A percentile compares a stretch with the other conserved stretches of the same genome.
phyloP scores from a whole-genome alignment of 1,284 basidiomycete genomes.

The Ceratobasidium sp. region DNA sequence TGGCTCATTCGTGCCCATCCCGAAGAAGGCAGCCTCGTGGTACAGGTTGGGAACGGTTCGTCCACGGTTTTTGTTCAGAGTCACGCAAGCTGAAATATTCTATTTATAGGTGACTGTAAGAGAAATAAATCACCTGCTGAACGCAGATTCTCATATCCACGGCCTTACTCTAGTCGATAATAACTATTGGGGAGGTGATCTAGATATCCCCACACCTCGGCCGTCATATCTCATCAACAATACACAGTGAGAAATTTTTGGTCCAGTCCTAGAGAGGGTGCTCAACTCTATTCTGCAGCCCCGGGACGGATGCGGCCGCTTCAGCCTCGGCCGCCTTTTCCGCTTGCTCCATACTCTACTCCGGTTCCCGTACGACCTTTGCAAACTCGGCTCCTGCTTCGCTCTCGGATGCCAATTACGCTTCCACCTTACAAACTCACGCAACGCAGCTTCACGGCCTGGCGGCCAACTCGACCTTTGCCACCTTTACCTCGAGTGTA shows the following conservation, averaged over 20 bases:
- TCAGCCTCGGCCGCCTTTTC: constrained; percentile 87
- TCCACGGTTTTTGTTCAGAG: not conserved
- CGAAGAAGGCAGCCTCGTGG: constrained; percentile 77
- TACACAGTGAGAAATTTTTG: constrained; percentile 60
- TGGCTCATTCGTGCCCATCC: constrained; percentile 95
- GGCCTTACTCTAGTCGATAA: constrained; percentile 66
- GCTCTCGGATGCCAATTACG: constrained; percentile 81
- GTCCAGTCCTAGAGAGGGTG: not conserved
- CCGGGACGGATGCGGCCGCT: constrained; percentile 91
- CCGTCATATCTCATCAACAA: constrained; percentile 83
- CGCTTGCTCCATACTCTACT: constrained; percentile 85
- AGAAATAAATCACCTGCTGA: not conserved
- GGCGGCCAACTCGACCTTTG: constrained; percentile 69
- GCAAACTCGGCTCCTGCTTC: constrained; percentile 71
- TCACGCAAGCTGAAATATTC: not conserved
- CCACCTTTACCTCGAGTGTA: constrained; percentile 70
- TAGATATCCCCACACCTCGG: constrained; percentile 78
- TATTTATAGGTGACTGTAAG: constrained; percentile 33
- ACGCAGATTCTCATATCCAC: constrained; percentile 37
- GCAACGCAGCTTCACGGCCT: constrained; percentile 81
- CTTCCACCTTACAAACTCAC: constrained; percentile 76
- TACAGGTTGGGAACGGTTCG: constrained; percentile 78
- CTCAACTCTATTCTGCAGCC: constrained; percentile 58
- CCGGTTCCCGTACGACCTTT: constrained; percentile 59
- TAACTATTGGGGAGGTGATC: constrained; percentile 91